A percentile compares a stretch with the other conserved stretches of the same genome.
These are phyloP conservation scores for Chlamydomonas sp. DNA, from an alignment of 139 green algal genomes.

Conservation along the genomic window DNA sequence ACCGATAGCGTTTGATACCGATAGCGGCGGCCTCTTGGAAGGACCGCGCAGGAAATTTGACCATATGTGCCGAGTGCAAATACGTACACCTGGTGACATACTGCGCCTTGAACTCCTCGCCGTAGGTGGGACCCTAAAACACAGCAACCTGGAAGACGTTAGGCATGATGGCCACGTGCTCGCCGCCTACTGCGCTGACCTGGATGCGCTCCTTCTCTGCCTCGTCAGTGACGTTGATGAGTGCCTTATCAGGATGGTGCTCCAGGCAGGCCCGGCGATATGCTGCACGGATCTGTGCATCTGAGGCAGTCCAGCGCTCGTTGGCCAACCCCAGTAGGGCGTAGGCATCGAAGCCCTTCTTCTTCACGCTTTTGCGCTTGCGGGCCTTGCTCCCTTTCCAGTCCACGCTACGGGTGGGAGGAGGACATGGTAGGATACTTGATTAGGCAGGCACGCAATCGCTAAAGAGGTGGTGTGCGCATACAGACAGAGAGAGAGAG, in stretches of 20 bases:
- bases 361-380: constrained; percentile 72
- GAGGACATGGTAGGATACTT: not conserved
- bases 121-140: no score
- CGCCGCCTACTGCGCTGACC: constrained; percentile 12
- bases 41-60: no score
- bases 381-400: constrained; percentile 77
- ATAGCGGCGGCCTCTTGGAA: no score
- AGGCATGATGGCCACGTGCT: constrained; percentile 50
- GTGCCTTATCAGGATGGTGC: constrained; percentile 94
- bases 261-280: constrained; percentile 87
- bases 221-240: constrained; percentile 51
- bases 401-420: constrained; percentile 48
- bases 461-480: no score
- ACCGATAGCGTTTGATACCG: no score
- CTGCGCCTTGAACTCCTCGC: no score
- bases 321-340: constrained; percentile 85
- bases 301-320: constrained; percentile 87
- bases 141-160: no score
- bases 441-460: not conserved
- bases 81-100: no score
- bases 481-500: not conserved
- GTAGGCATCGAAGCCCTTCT: constrained; percentile 79
- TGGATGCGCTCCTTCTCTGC: constrained; percentile 49
- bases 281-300: constrained; percentile 77
- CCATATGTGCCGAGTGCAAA: no score